Evolutionary conservation across 2,329 filamentous ascomycete genomes (phyloP), one percentile per base, ranked within the genome.

Genomic region (Gliomastix tumulicola): DNA sequence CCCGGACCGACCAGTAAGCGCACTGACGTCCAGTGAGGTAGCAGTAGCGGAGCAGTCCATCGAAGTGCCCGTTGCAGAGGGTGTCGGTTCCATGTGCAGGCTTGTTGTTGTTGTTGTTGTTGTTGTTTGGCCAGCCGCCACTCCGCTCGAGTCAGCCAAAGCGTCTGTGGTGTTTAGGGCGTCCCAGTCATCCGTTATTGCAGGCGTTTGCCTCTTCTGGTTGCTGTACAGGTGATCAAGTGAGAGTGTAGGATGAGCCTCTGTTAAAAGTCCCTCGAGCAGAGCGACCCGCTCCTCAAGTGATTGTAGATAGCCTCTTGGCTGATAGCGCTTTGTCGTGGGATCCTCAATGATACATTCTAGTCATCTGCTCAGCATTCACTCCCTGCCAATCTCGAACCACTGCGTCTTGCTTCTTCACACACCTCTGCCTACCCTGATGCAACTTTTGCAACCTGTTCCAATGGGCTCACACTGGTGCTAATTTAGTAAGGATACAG

Each of bases 261-360:
- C 11, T 7, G 22, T 15, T 6, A 27, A 27, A 27, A 27, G 16
- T 4, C 36, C 12, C 22, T 38, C 31, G 15, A 38, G 36, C 16
- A 11, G 13, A 4, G 30, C 36, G 15, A 54, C 46, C 4, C 49
- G 47, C 9, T 23, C 7, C 21, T 39, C 37, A 3, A 39, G 45
- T 34, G 21, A 56, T 51, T 1, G 57, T 44, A 62, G 49, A 41
- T 62, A 60, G 32, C 56, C 46, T 21, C 55, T 52, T 49, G 4
- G 37, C 19, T 28, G 23, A 9, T 39, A 33, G 17, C 28, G 15
- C 10, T 28, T 28, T 7, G 58, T 60, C 7, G 56, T 51, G 7
- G 56, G 55, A 34, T 62, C 58, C 44, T 62, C 56, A 7, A 60
- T 50, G 8, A 59, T 42, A 41, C 54, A 59, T 13, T 56, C 54